Percentiles rank a stretch among this genome's conserved stretches.
Conservation (phyloP, 2,329 filamentous ascomycete genomes). For the Hypocrella siamensis region DNA sequence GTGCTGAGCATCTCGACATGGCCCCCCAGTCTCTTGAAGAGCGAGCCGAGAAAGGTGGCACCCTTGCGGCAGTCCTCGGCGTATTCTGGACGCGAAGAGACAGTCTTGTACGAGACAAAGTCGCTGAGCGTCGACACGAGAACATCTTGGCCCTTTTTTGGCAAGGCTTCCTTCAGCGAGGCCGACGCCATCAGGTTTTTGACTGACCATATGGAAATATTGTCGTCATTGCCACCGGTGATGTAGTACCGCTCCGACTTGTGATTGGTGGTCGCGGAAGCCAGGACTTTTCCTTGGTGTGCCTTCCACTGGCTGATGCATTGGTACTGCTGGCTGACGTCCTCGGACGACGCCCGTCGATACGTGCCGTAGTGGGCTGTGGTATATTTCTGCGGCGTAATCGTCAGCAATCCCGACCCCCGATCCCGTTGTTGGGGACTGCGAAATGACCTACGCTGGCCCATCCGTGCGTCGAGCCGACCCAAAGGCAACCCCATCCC, state of each 20-base stretch:
- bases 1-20: conserved; percentile 83
- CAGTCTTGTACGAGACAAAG: conserved; percentile 82
- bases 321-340: conserved; percentile 67
- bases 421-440: not conserved
- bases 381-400: conserved; percentile 42
- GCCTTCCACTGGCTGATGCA: conserved; percentile 65
- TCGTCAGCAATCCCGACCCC: not conserved
- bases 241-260: conserved; percentile 71
- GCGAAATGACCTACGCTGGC: conserved; percentile 46
- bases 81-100: conserved; percentile 75
- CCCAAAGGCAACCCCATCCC: conserved; percentile 73
- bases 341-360: conserved; percentile 27
- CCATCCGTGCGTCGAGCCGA: conserved; percentile 76
- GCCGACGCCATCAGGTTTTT: conserved; percentile 17
- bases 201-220: conserved; percentile 78
- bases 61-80: conserved; percentile 85
- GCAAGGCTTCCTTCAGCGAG: conserved; percentile 15
- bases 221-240: conserved; percentile 85
- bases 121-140: conserved; percentile 61
- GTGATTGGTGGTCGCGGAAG: conserved; percentile 60
- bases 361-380: conserved; percentile 48
- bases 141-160: conserved; percentile 29
- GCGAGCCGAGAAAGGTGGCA: conserved; percentile 73
- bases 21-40: conserved; percentile 86
- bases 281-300: conserved; percentile 74